A percentile compares a stretch with the other conserved stretches of the same genome.
These are phyloP conservation scores for Begonia masoniana DNA, from an alignment of 306 rosid genomes.

Conservation along the genomic window DNA sequence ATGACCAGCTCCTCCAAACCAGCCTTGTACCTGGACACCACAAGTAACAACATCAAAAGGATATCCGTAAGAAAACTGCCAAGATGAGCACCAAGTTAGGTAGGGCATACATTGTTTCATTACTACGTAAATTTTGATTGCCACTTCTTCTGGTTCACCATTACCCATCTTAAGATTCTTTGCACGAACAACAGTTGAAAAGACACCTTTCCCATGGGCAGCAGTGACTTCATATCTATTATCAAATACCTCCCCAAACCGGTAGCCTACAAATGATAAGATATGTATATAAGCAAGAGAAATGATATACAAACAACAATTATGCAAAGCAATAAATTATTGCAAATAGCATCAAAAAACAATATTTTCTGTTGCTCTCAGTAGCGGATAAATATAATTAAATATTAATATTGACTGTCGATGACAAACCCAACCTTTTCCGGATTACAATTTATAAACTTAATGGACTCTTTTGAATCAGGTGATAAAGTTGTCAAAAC, in stretches of 20 bases:
- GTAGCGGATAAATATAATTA: too few relatives aligned
- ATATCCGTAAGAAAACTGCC: neutral
- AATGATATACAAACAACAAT: slow-evolving; percentile 3
- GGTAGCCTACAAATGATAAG: slow-evolving; percentile 43
- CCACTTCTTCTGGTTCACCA: slow-evolving; percentile 94
- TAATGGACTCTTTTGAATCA: too few relatives aligned
- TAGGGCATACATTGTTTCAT: slow-evolving; percentile 78
- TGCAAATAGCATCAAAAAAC: neutral
- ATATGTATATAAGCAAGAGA: slow-evolving; percentile 14
- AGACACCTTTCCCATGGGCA: slow-evolving; percentile 96
- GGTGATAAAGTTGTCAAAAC: too few relatives aligned
- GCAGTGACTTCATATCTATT: slow-evolving; percentile 88
- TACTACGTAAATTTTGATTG: slow-evolving; percentile 88
- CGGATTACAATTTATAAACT: too few relatives aligned
- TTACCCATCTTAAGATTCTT: slow-evolving; percentile 58
- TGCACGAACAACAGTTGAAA: slow-evolving; percentile 93
- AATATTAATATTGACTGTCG: too few relatives aligned
- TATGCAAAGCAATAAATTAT: slow-evolving; percentile 1
- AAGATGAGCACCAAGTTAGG: slow-evolving; percentile 4
- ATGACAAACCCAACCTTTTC: too few relatives aligned
- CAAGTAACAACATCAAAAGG: neutral
- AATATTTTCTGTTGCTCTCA: too few relatives aligned
- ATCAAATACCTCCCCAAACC: slow-evolving; percentile 91
- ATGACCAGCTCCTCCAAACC: slow-evolving; percentile 90
- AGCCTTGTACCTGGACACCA: slow-evolving; percentile 82